Evolutionary conservation across 108 stramenopile genomes (phyloP), one percentile per base, ranked within the genome.

Genomic region (Thalassiosira profunda): DNA sequence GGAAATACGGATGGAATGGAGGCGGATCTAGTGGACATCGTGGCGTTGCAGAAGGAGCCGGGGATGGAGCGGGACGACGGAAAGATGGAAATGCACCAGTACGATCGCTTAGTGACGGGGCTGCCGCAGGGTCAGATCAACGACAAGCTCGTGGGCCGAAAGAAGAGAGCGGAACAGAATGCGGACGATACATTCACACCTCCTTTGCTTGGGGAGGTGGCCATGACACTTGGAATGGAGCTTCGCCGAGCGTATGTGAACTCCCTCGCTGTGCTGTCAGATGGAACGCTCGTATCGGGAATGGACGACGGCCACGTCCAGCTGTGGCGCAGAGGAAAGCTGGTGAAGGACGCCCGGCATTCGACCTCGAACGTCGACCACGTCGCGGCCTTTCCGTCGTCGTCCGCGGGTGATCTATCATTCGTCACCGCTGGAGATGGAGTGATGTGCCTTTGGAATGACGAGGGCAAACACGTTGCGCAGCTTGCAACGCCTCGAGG

Each of bases 171-270:
- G 26, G 14, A 15, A 26, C 25, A 18, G 4, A 24, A 12, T 18
- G 24, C n/a, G 18, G 26, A 44, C 11, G 33, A 45, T 49, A 48
- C 9, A 11, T 12, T 26, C 47, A 21, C 2, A 23, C 29, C 65
- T 14, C 25, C 56, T 30, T 24, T 84, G 9, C n/a, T 41, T 41
- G 79, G 65, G 35, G 26, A 44, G 10, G 33, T 80, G n/a, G 84
- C 63, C 41, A 82, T 86, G 84, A 82, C 78, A 36, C 40, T 86
- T 78, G 84, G 84, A 2, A 55, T 86, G 58, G 81, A 86, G 60
- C 55, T 86, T 1, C 72, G 78, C 17, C 49, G 81, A 44, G 78
- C 79, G 11, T 86, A 86, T 43, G 69, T 86, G 34, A 86, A 86
- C 52, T 78, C 78, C 17, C 48, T 86, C 9, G 84, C 78, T 20